Percentiles rank a stretch among this genome's conserved stretches.
These are phyloP conservation scores for Yamadazyma songkhlaensis DNA, from an alignment of 1,139 yeast genomes.

Conservation along the genomic window DNA sequence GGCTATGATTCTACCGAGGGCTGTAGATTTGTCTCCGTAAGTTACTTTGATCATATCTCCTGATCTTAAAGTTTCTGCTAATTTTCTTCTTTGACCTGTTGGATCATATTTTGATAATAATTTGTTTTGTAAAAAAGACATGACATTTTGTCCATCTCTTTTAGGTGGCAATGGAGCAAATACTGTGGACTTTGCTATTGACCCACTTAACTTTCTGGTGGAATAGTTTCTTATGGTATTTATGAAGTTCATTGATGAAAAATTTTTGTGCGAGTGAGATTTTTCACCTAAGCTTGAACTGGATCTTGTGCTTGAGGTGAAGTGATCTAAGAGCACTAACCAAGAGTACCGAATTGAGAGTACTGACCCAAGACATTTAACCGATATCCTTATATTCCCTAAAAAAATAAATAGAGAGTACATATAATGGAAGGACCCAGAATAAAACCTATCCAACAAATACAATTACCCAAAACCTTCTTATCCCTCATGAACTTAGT, in stretches of 20 bases:
- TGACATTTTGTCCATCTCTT: slow-evolving; percentile 49
- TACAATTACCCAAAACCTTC: slow-evolving; percentile 68
- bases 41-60: slow-evolving; percentile 83
- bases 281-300: too few relatives aligned
- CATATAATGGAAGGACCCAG: slow-evolving; percentile 90
- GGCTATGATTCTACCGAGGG: slow-evolving; percentile 75
- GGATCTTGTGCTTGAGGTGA: too few relatives aligned
- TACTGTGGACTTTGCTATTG: slow-evolving; percentile 24
- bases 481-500: slow-evolving; percentile 50
- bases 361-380: too few relatives aligned
- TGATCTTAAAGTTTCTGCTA: slow-evolving; percentile 58
- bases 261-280: background rate
- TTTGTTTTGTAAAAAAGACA: slow-evolving; percentile 47
- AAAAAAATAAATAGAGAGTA: slow-evolving; percentile 77
- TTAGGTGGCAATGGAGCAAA: slow-evolving; percentile 53
- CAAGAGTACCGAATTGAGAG: too few relatives aligned
- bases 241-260: slow-evolving; percentile 2
- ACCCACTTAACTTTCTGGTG: slow-evolving; percentile 1
- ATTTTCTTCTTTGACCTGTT: slow-evolving; percentile 64
- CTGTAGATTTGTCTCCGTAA: slow-evolving; percentile 65
- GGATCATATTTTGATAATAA: slow-evolving; percentile 65
- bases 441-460: slow-evolving; percentile 91
- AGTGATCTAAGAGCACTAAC: too few relatives aligned
- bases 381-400: slow-evolving; percentile 1
- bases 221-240: slow-evolving; percentile 2